Base-by-base conservation (phyloP, 169 alveolate genomes). In the Plasmodium gonderi region DNA sequence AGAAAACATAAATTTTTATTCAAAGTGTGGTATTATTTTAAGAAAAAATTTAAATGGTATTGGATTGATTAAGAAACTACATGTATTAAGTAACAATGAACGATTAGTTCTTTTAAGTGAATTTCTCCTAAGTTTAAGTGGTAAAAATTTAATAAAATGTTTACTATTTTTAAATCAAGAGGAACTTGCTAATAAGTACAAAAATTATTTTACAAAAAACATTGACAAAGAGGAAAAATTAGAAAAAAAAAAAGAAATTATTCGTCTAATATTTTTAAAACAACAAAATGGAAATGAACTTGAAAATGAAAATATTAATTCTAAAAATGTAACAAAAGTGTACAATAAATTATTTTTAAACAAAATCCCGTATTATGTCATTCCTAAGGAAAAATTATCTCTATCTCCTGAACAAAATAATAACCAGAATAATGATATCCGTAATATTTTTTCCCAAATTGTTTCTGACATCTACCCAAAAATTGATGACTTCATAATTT, bases 41-140 rank as follows among this genome's bases (percentile, higher is more conserved):
- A 85, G 44, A 65, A 74, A 85, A 75, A 36, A 85, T 11, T 44
- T 85, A 54, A 29, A 72, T 1, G 87, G 87, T 3, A 51, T 85
- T 12, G 80, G 79, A 20, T 65, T 85, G 31, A 74, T 85, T 85
- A 85, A 85, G 68, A 85, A 78, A 40, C 33, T 85, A 75, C 92
- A 85, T 75, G 47, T 60, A 11, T 40, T 85, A 8, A 60, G 31
- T 45, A 33, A 75, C 31, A 26, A 51, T 44, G 92, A 85, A 74
- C 14, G 54, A 9, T 40, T 38, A 33, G n/a, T 12, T 8, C 47
- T 85, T 85, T 60, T 85, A 85, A 40, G 64, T 23, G 80, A 85
- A 29, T 85, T 85, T 26, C 47, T 85, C 33, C 45, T 74, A n/a
- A 51, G 23, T 36, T 64, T 85, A 40, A 60, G 54, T 29, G 87